Percentiles rank a stretch among this genome's conserved stretches.
Conservation (phyloP, 495 filamentous ascomycete genomes). For the Aspergillus conjunctus region DNA sequence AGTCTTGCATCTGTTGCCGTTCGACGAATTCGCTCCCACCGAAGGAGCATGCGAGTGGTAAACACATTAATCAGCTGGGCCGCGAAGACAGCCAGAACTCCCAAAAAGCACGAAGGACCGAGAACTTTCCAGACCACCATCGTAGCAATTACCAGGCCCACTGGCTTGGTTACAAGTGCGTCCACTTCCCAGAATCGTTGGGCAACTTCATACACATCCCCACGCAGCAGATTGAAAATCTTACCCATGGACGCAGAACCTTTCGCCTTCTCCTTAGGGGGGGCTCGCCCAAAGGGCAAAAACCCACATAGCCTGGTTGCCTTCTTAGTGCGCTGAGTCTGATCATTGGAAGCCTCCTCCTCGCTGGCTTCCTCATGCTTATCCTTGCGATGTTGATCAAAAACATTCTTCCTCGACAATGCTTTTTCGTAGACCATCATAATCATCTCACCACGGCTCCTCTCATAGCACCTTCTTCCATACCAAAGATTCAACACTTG, state of each 20-base stretch:
- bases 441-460: slow-evolving; percentile 80
- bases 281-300: slow-evolving; percentile 21
- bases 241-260: slow-evolving; percentile 78
- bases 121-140: slow-evolving; percentile 73
- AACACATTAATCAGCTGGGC: slow-evolving; percentile 66
- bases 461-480: slow-evolving; percentile 72
- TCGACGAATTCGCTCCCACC: slow-evolving; percentile 65
- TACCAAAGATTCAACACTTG: slow-evolving; percentile 75
- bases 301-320: slow-evolving; percentile 21
- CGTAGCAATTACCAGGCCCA: slow-evolving; percentile 68
- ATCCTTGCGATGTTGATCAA: slow-evolving; percentile 44
- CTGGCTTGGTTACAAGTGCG: slow-evolving; percentile 64
- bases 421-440: slow-evolving; percentile 89
- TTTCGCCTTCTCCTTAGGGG: slow-evolving; percentile 36
- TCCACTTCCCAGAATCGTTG: slow-evolving; percentile 83
- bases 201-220: slow-evolving; percentile 80
- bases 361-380: slow-evolving; percentile 17
- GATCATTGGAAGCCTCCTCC: slow-evolving; percentile 2
- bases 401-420: slow-evolving; percentile 68
- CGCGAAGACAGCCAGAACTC: slow-evolving; percentile 62
- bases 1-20: slow-evolving; percentile 69
- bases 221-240: slow-evolving; percentile 77
- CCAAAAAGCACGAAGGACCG: slow-evolving; percentile 76
- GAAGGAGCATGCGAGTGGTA: slow-evolving; percentile 61
- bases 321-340: slow-evolving; percentile 15